Evolutionary conservation across 2,329 filamentous ascomycete species (phyloP).

Genomic region (Fusarium newnesense): DNA sequence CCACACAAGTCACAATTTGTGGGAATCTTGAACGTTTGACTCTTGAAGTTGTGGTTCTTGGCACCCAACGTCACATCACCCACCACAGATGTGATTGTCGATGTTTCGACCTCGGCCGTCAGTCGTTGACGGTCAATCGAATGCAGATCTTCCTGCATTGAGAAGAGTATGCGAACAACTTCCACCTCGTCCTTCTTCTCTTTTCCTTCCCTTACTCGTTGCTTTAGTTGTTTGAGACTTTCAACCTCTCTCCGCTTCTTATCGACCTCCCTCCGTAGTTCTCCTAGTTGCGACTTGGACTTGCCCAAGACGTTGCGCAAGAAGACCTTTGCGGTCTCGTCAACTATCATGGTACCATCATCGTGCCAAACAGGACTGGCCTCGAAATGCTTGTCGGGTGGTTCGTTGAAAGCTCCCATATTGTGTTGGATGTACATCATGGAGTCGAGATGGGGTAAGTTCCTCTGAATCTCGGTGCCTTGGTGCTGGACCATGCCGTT

Average conservation of each 20-base stretch:
- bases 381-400: conserved; percentile 86
- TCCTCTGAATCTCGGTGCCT: conserved; percentile 83
- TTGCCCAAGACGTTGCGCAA: conserved; percentile 91
- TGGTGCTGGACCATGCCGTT: conserved; percentile 78
- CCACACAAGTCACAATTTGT: conserved; percentile 98
- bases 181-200: conserved; percentile 92
- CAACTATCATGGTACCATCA: conserved; percentile 84
- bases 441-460: conserved; percentile 88
- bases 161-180: conserved; percentile 84
- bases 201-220: conserved; percentile 81
- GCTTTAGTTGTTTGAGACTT: conserved; percentile 75
- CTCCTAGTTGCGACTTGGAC: conserved; percentile 84
- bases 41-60: conserved; percentile 96
- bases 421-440: conserved; percentile 99
- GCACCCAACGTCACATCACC: conserved; percentile 93
- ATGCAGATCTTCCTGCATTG: conserved; percentile 85
- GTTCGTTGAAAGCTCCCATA: conserved; percentile 82
- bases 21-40: conserved; percentile 99
- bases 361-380: conserved; percentile 98
- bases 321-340: conserved; percentile 89
- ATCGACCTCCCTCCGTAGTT: conserved; percentile 84
- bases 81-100: conserved; percentile 89
- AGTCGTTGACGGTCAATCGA: conserved; percentile 84
- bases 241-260: conserved; percentile 90
- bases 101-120: conserved; percentile 91